These are phyloP conservation scores for Alternaria burnsii DNA, from an alignment of 2,329 filamentous ascomycete species.

Conservation along the genomic window DNA sequence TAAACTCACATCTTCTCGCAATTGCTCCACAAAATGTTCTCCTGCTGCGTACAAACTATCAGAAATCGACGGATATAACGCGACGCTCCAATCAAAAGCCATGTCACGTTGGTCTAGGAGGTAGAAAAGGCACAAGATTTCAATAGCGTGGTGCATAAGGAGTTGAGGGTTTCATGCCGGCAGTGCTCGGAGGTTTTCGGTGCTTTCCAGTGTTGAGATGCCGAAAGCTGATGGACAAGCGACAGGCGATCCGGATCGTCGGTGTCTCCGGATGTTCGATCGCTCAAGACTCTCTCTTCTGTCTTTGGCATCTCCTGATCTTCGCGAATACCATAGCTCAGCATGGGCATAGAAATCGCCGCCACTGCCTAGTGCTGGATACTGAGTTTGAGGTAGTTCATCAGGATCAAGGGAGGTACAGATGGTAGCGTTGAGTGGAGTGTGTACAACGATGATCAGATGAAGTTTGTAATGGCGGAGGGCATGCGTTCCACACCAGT, in stretches of 20 bases:
- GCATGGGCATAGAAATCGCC: background rate
- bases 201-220: slow-evolving; percentile 1
- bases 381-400: background rate
- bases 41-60: background rate
- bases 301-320: slow-evolving; percentile 1
- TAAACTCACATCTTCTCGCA: background rate
- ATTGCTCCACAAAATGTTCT: background rate
- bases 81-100: background rate
- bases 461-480: background rate
- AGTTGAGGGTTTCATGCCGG: background rate
- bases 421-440: background rate
- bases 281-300: background rate
- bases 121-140: background rate
- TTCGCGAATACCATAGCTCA: background rate
- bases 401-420: background rate
- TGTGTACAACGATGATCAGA: background rate
- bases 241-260: background rate
- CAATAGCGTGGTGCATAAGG: background rate
- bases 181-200: background rate
- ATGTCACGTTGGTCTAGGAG: background rate
- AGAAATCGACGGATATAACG: background rate
- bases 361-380: background rate
- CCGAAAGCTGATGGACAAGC: background rate
- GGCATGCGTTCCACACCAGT: background rate
- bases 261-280: background rate